Percentiles rank a stretch among this genome's conserved stretches.
These are phyloP conservation scores for Carex myosuroides DNA, from an alignment of 176 grass and related monocot genomes.

Conservation along the genomic window DNA sequence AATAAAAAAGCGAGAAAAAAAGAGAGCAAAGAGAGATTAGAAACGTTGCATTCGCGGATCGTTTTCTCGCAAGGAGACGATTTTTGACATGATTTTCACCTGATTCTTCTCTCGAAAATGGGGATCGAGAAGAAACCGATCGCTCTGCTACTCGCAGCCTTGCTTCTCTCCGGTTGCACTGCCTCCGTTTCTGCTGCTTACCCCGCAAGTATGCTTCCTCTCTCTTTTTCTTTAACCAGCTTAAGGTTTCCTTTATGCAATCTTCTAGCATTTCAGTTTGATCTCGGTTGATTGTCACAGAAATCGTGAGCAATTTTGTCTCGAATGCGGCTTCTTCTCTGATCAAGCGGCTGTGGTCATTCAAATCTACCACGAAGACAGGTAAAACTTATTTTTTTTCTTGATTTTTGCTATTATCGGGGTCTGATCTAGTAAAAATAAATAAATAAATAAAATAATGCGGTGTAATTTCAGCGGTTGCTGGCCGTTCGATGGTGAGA, in stretches of 20 bases:
- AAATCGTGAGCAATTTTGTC: constrained; percentile 48
- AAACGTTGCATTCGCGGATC: neutral
- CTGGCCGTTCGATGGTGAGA: constrained; percentile 59
- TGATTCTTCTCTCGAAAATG: constrained; percentile 16
- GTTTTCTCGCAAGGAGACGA: constrained; percentile 12
- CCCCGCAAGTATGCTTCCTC: constrained; percentile 51
- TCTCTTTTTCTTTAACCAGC: neutral
- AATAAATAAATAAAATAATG: neutral
- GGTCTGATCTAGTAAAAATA: neutral
- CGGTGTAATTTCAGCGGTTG: constrained; percentile 23
- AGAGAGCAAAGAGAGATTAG: neutral
- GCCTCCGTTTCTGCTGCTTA: constrained; percentile 41
- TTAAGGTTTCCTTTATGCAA: neutral
- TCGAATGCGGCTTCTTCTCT: constrained; percentile 53
- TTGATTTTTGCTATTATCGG: constrained; percentile 22
- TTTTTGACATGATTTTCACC: neutral
- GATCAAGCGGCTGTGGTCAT: constrained; percentile 69
- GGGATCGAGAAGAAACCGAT: constrained; percentile 16
- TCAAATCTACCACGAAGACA: constrained; percentile 62
- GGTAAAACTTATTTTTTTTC: constrained; percentile 37
- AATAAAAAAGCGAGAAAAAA: neutral
- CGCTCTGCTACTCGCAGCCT: neutral
- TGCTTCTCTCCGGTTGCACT: constrained; percentile 23
- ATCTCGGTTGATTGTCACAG: constrained; percentile 23
- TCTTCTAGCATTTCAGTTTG: neutral